phyloP scores from a whole-genome alignment of 108 stramenopile genomes.

The Phaeodactylum tricornutum region DNA sequence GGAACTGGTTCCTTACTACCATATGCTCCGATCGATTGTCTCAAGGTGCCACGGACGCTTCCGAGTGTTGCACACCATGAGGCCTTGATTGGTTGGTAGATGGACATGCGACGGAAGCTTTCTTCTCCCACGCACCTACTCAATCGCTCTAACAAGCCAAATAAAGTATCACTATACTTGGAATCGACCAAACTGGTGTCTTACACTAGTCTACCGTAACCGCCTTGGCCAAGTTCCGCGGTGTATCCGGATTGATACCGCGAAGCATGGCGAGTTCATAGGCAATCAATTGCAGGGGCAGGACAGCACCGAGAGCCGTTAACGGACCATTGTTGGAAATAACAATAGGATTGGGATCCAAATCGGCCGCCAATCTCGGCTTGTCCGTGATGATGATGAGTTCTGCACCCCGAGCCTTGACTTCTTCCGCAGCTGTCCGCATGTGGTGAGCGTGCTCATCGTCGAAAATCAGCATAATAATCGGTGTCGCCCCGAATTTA shows the following conservation, averaged over 20 bases:
- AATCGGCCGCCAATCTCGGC: conserved; percentile 57
- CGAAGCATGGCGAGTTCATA: conserved; percentile 96
- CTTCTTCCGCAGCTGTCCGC: conserved; percentile 89
- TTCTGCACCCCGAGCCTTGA: conserved; percentile 95
- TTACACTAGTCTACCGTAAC: conserved; percentile 96
- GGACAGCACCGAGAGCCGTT: conserved; percentile 89
- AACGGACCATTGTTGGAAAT: conserved; percentile 95
- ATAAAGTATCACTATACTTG: no score
- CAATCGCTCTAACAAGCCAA: no score
- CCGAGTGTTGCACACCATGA: no score
- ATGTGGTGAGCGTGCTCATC: conserved; percentile 94
- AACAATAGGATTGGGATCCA: conserved; percentile 86
- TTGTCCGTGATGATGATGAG: conserved; percentile 96
- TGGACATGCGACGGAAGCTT: no score
- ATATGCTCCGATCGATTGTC: no score
- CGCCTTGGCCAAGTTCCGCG: conserved; percentile 98
- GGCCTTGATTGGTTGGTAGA: no score
- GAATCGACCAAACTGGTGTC: no score
- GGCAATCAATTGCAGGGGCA: conserved; percentile 94
- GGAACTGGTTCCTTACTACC: no score
- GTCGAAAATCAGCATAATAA: conserved; percentile 97
- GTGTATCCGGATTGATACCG: conserved; percentile 97
- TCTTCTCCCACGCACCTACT: no score
- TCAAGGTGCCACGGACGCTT: no score
- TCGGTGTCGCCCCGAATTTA: conserved; percentile 94